Percentiles rank a stretch among this genome's conserved stretches.
phyloP scores from a whole-genome alignment of 345 rosid species.

The Noccaea caerulescens region DNA sequence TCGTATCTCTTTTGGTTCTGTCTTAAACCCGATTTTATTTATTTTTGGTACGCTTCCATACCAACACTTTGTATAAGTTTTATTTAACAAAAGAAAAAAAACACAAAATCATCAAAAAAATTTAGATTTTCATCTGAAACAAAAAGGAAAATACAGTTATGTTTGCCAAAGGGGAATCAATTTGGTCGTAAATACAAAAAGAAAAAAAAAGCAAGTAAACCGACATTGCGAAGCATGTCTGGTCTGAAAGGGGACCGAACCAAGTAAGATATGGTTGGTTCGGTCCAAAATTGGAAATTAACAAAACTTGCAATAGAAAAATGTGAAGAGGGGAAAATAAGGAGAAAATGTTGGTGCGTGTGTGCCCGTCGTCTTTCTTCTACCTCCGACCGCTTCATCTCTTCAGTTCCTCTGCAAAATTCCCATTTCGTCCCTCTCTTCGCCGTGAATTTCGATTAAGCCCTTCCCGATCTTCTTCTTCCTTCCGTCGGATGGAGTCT shows the following conservation, averaged over 20 bases:
- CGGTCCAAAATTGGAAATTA: slow-evolving; percentile 29
- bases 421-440: slow-evolving; percentile 39
- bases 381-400: slow-evolving; percentile 51
- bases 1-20: slow-evolving; percentile 36
- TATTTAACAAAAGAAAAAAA: background rate
- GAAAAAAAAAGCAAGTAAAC: slow-evolving; percentile 7
- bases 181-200: background rate
- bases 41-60: background rate
- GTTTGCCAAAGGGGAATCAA: background rate
- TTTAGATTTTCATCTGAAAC: background rate
- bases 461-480: slow-evolving; percentile 38
- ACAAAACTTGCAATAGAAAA: slow-evolving; percentile 26
- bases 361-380: slow-evolving; percentile 48
- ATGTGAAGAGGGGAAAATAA: slow-evolving; percentile 22
- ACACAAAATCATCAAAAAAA: background rate
- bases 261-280: slow-evolving; percentile 25
- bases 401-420: slow-evolving; percentile 38
- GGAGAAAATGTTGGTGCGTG: slow-evolving; percentile 46
- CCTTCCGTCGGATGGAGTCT: slow-evolving; percentile 46
- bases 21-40: slow-evolving; percentile 28
- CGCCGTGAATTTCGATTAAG: slow-evolving; percentile 37
- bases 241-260: slow-evolving; percentile 4
- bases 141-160: background rate
- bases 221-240: slow-evolving; percentile 1
- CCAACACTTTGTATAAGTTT: background rate